Base-by-base conservation (phyloP, 352 stramenopile genomes). In the Globisporangium apiculatum region DNA sequence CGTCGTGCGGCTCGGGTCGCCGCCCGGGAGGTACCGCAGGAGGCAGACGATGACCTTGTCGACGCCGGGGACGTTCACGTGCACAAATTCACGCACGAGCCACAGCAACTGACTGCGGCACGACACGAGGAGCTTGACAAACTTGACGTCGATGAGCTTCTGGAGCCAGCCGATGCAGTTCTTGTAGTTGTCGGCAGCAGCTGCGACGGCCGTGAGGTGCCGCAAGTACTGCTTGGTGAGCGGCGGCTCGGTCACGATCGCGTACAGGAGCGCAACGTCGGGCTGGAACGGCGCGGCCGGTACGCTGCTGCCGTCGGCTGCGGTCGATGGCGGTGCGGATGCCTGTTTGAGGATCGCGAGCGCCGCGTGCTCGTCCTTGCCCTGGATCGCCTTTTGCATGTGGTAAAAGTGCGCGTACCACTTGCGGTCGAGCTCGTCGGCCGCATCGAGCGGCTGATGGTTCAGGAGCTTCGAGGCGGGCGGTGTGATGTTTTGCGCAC, bases 391-490 rank as follows among this genome's bases (percentile, higher is more conserved):
- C 61, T 92, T 94, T 51, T 92, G 84, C 74, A 91, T 86, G 62
- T 90, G 78, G 54, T 91, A 89, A 51, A 87, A 92, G 50, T 94
- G 84, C 46, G 80, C 81, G 47, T 87, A 91, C 84, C 84, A 94
- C 55, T 94, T 94, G 50, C 84, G 79, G 46, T 94, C 84, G 43
- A 92, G 60, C 48, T 94, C 84, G 35, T 94, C 84, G 0, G 84
- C 75, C 0, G 65, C 68, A 37, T 94, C 84, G n/a, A 91, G 69
- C 41, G 84, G 82, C 46, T 76, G 51, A 51, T 91, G 78, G 37
- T 81, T 87, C 37, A 94, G 61, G 7, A 94, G 64, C 59, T 90
- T 91, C 9, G 82, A 94, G 50, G 72, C 64, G 0, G 84, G 84
- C 9, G 75, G 76, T 8, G 65, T 55, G 3, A 65, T 60, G 2